Base-by-base conservation (phyloP, 2,329 filamentous ascomycete species). In the Clarireedia monteithiana region DNA sequence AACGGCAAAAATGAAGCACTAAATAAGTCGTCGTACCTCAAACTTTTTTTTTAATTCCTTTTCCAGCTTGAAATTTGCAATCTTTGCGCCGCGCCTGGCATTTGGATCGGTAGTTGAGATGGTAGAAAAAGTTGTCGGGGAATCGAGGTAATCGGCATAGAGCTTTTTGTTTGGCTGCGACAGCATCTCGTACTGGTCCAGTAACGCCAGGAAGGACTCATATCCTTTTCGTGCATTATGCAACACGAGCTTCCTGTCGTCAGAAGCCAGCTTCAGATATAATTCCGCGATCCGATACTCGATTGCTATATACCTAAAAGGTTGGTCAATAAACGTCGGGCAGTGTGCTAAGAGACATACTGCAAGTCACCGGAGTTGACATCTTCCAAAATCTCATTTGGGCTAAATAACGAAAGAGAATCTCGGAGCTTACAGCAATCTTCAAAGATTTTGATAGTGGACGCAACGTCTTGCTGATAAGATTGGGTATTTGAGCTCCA, bases 341-440 rank as follows among this genome's bases (percentile, higher is more conserved):
- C 50, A 23, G 14, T 20, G 39, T 27, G 14, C 34, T 6, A 39
- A 38, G 2, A 34, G 48, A 63, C 71, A 58, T 75, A 95, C 73
- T 90, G 89, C 34, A 99, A 74, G 66, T 95, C 86, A n/a, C 80
- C 78, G 1, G 92, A 95, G 14, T 88, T 77, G 34, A 96, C 75
- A 73, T 99, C 94, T 59, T 99, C 94, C 40, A 92, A 72, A 0
- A 82, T 80, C 71, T 99, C 94, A 72, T 99, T 99, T 38, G 84
- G 78, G 63, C 90, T 96, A 79, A 97, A 97, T 53, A 99, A 77
- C 0, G 88, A 86, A 26, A 94, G 77, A 58, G 83, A 78, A 62
- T 82, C 77, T 61, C 89, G 82, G 55, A 88, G 81, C 58, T 81
- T 75, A 57, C 86, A 77, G 70, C 88, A 91, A 69, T 87, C 77